Base-by-base conservation (phyloP, 2,329 filamentous ascomycete genomes). In the Hymenoscyphus infarciens region DNA sequence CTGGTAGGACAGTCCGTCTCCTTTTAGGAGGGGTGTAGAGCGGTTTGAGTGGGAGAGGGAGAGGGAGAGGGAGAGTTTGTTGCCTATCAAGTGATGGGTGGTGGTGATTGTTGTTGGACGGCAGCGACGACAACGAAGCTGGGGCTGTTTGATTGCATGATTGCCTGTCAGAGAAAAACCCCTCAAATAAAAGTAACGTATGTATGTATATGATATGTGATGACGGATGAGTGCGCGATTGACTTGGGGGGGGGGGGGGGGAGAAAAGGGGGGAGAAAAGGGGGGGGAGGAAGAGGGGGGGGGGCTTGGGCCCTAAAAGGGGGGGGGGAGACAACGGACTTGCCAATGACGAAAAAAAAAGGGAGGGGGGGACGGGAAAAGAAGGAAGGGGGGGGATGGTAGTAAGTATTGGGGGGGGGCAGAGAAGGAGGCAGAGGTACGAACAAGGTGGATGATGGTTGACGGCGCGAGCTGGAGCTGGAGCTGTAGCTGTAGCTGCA, bases 81-180 rank as follows among this genome's bases (percentile, higher is more conserved):
- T 68, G 64, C 49, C 69, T 71, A 66, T 72, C 68, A 74, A 72
- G 71, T 72, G 65, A 74, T 64, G 64, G 67, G 72, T 59, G 66
- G 57, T 64, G 71, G 63, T 64, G 71, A 63, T 71, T 71, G 13
- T 69, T 62, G 64, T 42, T 49, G 65, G 61, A 60, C 53, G 61
- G 64, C 56, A 61, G 60, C 55, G 64, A 65, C 53, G 65, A 68
- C 63, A 67, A 68, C 63, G 66, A 66, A 63, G 64, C 68, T 70
- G 67, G 66, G 71, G 71, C 74, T 75, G 72, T 75, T 74, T 73
- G 71, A 65, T 62, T 70, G 70, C 73, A 75, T 75, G 71, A 73
- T 74, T 75, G 72, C 69, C 68, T 70, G 73, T 74, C 71, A 74
- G 73, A 75, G 69, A 69, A 69, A 63, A 68, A 61, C 69, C 69